Conservation (phyloP, 2,329 filamentous ascomycete genomes). For the Tolypocladium sp. region DNA sequence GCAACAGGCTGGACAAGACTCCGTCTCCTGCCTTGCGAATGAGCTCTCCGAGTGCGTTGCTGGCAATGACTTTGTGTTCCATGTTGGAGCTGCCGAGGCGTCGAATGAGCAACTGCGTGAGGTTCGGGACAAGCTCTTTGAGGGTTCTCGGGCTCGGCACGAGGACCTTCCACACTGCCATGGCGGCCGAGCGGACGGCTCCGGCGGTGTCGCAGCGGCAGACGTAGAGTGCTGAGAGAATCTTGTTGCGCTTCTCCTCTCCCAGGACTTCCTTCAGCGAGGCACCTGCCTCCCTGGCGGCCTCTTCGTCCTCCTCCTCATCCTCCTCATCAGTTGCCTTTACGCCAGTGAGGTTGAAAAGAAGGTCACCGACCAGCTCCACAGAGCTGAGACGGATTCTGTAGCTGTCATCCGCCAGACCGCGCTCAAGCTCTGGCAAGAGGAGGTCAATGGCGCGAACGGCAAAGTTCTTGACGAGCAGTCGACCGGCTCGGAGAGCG, state of each 20-base stretch:
- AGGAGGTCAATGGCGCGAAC: conserved; percentile 89
- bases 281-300: conserved; percentile 74
- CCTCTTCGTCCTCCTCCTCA: conserved; percentile 69
- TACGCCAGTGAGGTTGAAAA: conserved; percentile 97
- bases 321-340: conserved; percentile 68
- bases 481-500: conserved; percentile 83
- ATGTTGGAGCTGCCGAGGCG: conserved; percentile 91
- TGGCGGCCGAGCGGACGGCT: conserved; percentile 79
- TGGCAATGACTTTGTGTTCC: conserved; percentile 98
- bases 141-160: conserved; percentile 86
- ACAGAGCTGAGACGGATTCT: conserved; percentile 97
- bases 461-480: conserved; percentile 97
- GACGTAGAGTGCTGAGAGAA: conserved; percentile 93
- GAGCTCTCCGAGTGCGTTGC: conserved; percentile 90
- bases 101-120: conserved; percentile 90
- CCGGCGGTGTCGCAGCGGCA: conserved; percentile 95
- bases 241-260: conserved; percentile 93
- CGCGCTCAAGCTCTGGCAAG: conserved; percentile 88
- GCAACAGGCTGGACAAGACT: conserved; percentile 77
- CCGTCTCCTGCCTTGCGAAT: conserved; percentile 95
- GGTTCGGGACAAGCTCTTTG: conserved; percentile 89
- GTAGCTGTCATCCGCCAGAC: conserved; percentile 94
- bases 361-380: conserved; percentile 87
- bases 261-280: conserved; percentile 93
- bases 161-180: conserved; percentile 93